Base-by-base conservation (phyloP, 78 protist genomes). In the Guillardia theta region DNA sequence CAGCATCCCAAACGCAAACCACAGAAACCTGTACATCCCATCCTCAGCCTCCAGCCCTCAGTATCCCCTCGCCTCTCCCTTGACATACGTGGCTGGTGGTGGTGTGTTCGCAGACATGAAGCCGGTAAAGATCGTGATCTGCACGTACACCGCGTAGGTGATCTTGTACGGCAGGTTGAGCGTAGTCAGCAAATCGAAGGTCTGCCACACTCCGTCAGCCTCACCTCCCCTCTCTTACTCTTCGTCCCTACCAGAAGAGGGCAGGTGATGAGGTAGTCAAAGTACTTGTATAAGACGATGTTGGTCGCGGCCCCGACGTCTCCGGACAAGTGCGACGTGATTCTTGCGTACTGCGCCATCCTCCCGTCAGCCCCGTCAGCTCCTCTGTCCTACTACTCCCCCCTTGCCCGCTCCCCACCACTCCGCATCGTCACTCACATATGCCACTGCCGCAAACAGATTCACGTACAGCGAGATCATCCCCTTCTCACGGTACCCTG, bases 141-240 rank as follows among this genome's bases (percentile, higher is more conserved):
- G 39, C 33, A 78, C 48, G 8, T 24, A 43, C 1, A 43, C 1
- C 24, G 53, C 90, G 50, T 78, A 78, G 1, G 90, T 78, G 9
- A 78, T 27, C 90, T 78, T 78, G 48, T 78, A 78, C 1, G 90
- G 90, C 10, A 78, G 90, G 9, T 78, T 78, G 53, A 78, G 48
- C 5, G 90, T 43, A 46, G 53, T 44, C 47, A 78, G 4, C 0
- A 78, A 19, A 43, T 78, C 90, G 43, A 78, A 22, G 4, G 90
- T 78, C 90, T 78, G 70, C 21, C 70, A 58, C 27, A 58, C 21
- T 30, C 39, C 3, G 70, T 58, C 27, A 58, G 70, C 15, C 15
- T 50, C 58, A 50, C 15, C 30, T 50, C 15, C 58, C 15, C 15
- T 10, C 58, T 19, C 58, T 10, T 15, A 50, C 15, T 15, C 10